Conservation (phyloP, 2,329 filamentous ascomycete genomes). For the Claviceps sp. region DNA sequence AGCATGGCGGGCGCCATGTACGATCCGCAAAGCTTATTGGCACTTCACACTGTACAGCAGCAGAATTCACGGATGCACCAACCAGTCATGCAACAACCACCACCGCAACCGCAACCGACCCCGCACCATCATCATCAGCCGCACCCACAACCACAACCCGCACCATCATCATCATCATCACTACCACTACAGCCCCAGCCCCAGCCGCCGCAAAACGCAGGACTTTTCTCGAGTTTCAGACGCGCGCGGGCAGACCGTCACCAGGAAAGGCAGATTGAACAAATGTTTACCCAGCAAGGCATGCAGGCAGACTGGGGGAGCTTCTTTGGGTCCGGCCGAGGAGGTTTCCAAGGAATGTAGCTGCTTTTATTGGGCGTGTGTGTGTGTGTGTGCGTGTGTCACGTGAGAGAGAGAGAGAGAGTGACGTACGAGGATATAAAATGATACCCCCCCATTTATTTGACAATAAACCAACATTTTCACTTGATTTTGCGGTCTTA, state of each 20-base stretch:
- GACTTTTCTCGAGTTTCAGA: conserved; percentile 13
- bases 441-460: too few species aligned
- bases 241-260: conserved; percentile 14
- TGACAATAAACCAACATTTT: background rate
- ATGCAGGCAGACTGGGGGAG: conserved; percentile 33
- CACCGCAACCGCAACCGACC: conserved; percentile 15
- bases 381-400: too few species aligned
- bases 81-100: conserved; percentile 13
- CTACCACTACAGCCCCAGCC: conserved; percentile 10
- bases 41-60: conserved; percentile 19
- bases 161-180: conserved; percentile 10
- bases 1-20: conserved; percentile 31
- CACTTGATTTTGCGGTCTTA: background rate
- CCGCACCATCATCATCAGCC: conserved; percentile 3
- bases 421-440: background rate
- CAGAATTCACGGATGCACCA: conserved; percentile 4
- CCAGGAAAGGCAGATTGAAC: conserved; percentile 30
- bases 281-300: conserved; percentile 34
- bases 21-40: conserved; percentile 27
- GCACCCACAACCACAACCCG: conserved; percentile 7
- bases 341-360: conserved; percentile 30
- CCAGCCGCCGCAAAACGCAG: conserved; percentile 16
- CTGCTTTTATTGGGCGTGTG: conserved; percentile 4
- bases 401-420: background rate
- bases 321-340: conserved; percentile 30